Evolutionary conservation across 1,139 yeast species (phyloP).

Genomic region (Suhomyces bribrorum): DNA sequence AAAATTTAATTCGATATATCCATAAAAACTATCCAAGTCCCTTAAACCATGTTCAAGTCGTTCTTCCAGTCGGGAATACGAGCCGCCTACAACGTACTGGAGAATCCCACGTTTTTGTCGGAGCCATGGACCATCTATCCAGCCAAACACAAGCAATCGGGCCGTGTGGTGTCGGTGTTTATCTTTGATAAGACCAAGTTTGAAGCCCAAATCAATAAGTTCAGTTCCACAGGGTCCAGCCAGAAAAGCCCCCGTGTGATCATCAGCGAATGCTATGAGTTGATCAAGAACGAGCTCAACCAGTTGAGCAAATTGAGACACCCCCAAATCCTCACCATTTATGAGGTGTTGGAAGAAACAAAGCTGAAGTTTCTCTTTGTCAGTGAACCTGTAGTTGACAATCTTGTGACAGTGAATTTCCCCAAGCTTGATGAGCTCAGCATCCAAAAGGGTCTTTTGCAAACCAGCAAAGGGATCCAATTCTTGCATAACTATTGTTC

Average conservation of each 20-base stretch:
- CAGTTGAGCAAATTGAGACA: constrained; percentile 81
- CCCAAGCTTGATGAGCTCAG: constrained; percentile 62
- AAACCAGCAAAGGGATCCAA: constrained; percentile 73
- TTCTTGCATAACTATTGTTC: constrained; percentile 79
- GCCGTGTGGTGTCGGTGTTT: constrained; percentile 73
- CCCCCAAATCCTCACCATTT: constrained; percentile 78
- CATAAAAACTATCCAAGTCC: background rate
- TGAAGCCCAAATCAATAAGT: constrained; percentile 54
- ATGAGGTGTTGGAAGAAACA: constrained; percentile 88
- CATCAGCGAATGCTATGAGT: constrained; percentile 42
- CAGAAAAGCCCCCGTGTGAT: constrained; percentile 40
- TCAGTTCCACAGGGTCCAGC: constrained; percentile 48
- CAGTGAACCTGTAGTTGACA: constrained; percentile 73
- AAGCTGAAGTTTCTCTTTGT: constrained; percentile 77
- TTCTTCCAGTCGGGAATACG: constrained; percentile 66
- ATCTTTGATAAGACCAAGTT: constrained; percentile 82
- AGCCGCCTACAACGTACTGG: constrained; percentile 70
- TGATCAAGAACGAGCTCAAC: constrained; percentile 53
- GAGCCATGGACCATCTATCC: constrained; percentile 89
- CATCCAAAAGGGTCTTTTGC: constrained; percentile 83
- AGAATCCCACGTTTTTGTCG: constrained; percentile 69
- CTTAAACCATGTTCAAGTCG: constrained; percentile 37
- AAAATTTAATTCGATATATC: background rate
- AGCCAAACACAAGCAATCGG: constrained; percentile 67
- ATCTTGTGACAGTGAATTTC: constrained; percentile 49